Evolutionary conservation across 2,329 filamentous ascomycete species (phyloP), one percentile per base, ranked within the genome.

Genomic region (Microcyclospora tardicrescens): DNA sequence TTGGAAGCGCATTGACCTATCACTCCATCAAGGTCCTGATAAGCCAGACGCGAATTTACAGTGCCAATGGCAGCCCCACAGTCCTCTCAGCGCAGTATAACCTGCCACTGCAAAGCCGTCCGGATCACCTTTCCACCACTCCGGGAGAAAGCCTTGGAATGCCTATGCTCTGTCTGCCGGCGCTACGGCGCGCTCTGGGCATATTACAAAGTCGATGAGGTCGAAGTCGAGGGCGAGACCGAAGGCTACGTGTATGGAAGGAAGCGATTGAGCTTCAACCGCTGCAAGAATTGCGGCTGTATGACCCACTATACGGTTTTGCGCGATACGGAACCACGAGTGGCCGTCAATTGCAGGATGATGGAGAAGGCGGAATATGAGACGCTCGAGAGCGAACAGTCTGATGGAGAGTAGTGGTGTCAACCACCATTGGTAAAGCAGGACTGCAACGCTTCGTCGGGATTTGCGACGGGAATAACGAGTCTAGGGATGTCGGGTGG

Each of bases 171-270:
- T 33, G 45, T 57, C 39, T 57, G 54, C 43, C 42, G 53, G 10
- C 53, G 54, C 41, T 57, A 57, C 44, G 54, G 43, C 19, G 54
- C 51, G n/a, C 45, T 49, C 16, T 57, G 54, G 54, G 50, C 39
- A 6, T 57, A 57, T 45, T 57, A 57, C 45, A 41, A 50, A 40
- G 28, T 35, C 9, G 41, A 47, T 15, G 45, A 49, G 37, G 41
- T 47, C 29, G 16, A 42, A 12, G 34, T 49, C 34, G 44, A 43
- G 40, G 43, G 38, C 14, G 37, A 36, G n/a, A 35, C 39, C 24
- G 38, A 41, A 13, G 37, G 10, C 34, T 48, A 48, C 33, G 19
- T 30, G 12, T 46, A 40, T 39, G 44, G 44, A 35, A 44, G 36
- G 34, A 43, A 41, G 36, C 34, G 6, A n/a, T 13, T 41, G 11